Evolutionary conservation across 208 protist genomes (phyloP).

Genomic region (Tetramitus jugosus): DNA sequence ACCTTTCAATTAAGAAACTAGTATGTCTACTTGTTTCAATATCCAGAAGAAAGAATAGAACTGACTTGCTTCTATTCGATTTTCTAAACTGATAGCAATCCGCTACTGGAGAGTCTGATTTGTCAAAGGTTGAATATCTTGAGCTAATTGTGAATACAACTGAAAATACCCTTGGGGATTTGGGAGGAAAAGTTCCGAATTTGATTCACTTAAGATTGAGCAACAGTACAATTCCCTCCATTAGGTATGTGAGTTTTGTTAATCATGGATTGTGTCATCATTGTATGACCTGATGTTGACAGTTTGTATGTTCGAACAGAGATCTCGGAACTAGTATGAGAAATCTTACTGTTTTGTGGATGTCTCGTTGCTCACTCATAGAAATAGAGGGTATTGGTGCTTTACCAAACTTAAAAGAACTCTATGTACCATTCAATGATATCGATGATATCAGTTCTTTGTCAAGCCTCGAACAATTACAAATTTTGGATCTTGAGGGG

Average conservation of each 20-base stretch:
- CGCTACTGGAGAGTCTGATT: not conserved
- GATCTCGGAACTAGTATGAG: not conserved
- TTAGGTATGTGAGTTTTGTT: not conserved
- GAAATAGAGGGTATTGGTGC: not conserved
- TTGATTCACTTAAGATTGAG: not conserved
- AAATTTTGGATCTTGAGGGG: constrained; percentile 7
- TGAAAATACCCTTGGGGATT: constrained; percentile 3
- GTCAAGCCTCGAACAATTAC: not conserved
- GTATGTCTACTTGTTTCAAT: too few species aligned
- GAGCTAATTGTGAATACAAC: constrained; percentile 18
- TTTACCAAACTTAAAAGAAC: not conserved
- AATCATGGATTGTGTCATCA: not conserved
- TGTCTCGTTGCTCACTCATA: not conserved
- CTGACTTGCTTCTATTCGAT: too few species aligned
- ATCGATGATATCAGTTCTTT: not conserved
- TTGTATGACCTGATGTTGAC: too few species aligned
- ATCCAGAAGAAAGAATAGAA: too few species aligned
- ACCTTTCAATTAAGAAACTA: too few species aligned
- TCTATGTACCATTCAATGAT: constrained; percentile 4
- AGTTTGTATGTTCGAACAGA: too few species aligned
- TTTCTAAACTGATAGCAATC: too few species aligned
- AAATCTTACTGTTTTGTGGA: not conserved
- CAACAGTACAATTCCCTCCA: not conserved
- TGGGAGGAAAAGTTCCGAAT: not conserved
- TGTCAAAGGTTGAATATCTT: not conserved